Evolutionary conservation across 768 basidiomycete genomes (phyloP), one percentile per base, ranked within the genome.

Genomic region (Suillus weaverae): DNA sequence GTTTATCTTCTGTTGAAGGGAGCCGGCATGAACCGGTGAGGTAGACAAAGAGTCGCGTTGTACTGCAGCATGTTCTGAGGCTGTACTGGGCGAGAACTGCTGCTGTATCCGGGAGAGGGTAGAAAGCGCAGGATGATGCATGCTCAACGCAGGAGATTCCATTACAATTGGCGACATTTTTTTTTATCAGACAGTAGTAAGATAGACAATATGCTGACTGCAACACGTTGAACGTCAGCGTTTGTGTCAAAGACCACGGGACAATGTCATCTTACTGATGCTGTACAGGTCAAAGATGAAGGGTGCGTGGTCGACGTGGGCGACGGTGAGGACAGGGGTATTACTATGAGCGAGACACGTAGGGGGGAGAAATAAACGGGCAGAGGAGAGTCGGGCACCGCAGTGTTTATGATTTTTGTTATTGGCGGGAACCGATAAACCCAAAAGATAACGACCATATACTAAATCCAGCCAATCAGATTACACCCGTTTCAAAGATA

Each of bases 111-210:
- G 80, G 41, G 83, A 79, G 72, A 86, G 78, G 61, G 80, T 70
- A 35, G 77, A 71, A 60, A 81, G 74, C 63, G 79, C 69, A 44
- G 79, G 73, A 69, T 78, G 81, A 66, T 83, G 85, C 75, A 86
- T 81, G 76, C 77, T 81, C 70, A 85, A 70, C 38, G 82, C 77
- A 51, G 85, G 84, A 39, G 83, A 73, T 72, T 87, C 85, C 68
- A 88, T 79, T 67, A 86, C 81, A 72, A 87, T 82, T 73, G 85
- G 82, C 56, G 86, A 81, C 86, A 86, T 86, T 75, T 74, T 71
- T 43, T 74, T 72, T 62, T 62, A 66, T 64, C 60, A 64, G 61
- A 64, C 69, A 30, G 41, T 66, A 74, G 72, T 67, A 73, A 76
- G 72, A 69, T 75, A 77, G 76, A 69, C 62, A 74, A 77, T 75